A percentile compares a stretch with the other conserved stretches of the same genome.
Evolutionary conservation across 73 alveolate genomes (phyloP).

Genomic region (Symbiodinium pilosum): DNA sequence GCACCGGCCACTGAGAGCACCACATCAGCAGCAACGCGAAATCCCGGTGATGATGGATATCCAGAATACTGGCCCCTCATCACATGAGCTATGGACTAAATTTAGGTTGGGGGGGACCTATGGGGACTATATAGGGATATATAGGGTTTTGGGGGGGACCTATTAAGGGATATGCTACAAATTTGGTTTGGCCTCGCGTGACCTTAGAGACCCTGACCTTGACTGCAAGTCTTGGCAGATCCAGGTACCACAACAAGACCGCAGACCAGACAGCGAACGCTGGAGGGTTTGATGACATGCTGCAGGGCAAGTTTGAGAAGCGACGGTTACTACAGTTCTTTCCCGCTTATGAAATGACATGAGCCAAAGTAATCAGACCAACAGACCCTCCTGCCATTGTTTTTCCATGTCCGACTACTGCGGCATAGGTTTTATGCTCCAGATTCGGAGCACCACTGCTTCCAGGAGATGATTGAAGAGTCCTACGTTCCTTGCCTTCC

Average conservation of each 20-base stretch:
- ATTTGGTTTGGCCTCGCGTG: too few species aligned
- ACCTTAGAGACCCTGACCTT: too few species aligned
- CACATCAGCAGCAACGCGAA: not conserved
- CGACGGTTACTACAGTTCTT: too few species aligned
- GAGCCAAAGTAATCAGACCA: too few species aligned
- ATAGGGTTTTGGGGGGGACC: too few species aligned
- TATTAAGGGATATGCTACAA: too few species aligned
- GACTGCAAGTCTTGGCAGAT: not conserved
- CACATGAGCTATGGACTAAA: too few species aligned
- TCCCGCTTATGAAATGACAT: too few species aligned
- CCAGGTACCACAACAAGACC: constrained; percentile 72
- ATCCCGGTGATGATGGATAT: constrained; percentile 3
- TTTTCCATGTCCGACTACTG: not conserved
- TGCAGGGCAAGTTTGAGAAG: too few species aligned
- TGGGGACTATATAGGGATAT: too few species aligned
- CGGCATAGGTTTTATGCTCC: constrained; percentile 8
- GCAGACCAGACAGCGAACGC: not conserved
- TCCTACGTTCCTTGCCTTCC: constrained; percentile 35
- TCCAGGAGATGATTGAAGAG: constrained; percentile 53
- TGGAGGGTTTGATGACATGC: constrained; percentile 56
- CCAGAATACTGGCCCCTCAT: constrained; percentile 61
- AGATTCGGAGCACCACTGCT: constrained; percentile 1
- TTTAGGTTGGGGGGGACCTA: too few species aligned
- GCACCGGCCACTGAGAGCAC: not conserved
- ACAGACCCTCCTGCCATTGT: too few species aligned